These are phyloP conservation scores for Colletotrichum sp. DNA, from an alignment of 2,329 filamentous ascomycete species.

Conservation along the genomic window DNA sequence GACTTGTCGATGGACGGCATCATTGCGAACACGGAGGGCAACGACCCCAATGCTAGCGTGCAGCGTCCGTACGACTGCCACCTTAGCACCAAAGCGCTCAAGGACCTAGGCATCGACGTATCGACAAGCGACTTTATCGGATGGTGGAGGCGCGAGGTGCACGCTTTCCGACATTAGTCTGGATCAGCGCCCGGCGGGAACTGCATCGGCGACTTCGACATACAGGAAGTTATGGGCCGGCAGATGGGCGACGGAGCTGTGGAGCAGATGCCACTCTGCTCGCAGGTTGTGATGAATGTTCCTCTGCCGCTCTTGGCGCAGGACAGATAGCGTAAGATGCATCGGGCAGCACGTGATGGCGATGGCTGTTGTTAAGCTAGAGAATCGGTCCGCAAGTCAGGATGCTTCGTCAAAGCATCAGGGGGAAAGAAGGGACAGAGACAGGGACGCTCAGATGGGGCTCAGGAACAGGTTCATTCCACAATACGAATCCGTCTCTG, in stretches of 20 bases:
- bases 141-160: constrained; percentile 78
- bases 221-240: background rate
- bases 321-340: background rate
- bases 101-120: constrained; percentile 77
- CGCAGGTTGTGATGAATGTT: background rate
- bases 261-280: background rate
- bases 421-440: background rate
- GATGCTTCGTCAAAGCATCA: background rate
- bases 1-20: constrained; percentile 74
- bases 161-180: constrained; percentile 61
- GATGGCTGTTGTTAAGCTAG: background rate
- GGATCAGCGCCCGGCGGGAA: background rate
- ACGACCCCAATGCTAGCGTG: constrained; percentile 73
- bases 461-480: constrained; percentile 1
- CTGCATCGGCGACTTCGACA: background rate
- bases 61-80: constrained; percentile 89
- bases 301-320: background rate
- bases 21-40: constrained; percentile 72
- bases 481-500: background rate
- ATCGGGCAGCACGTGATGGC: background rate
- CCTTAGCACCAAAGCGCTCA: constrained; percentile 76
- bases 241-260: too few species aligned
- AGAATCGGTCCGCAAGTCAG: background rate
- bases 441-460: background rate
- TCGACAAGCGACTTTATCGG: constrained; percentile 75